These are phyloP conservation scores for Chrysanthemum makinoi DNA, from an alignment of 129 eudicot species.

Conservation along the genomic window DNA sequence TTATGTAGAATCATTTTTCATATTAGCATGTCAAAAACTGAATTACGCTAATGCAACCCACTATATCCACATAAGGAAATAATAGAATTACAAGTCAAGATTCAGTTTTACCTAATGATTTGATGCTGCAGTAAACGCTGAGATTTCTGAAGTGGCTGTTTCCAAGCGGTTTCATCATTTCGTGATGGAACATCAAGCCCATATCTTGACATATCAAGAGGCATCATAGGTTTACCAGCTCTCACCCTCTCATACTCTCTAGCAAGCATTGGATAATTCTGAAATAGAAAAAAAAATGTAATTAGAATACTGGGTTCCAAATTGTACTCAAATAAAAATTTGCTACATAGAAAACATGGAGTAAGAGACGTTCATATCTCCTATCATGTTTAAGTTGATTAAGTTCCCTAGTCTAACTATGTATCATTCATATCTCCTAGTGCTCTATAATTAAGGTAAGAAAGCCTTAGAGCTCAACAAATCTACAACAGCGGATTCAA, in stretches of 20 bases:
- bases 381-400: background rate
- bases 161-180: conserved; percentile 94
- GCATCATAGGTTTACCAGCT: conserved; percentile 85
- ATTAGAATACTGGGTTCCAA: no score
- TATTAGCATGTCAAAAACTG: background rate
- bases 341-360: no score
- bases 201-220: conserved; percentile 86
- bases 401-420: no score
- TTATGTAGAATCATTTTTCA: background rate
- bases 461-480: no score
- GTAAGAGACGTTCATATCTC: background rate
- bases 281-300: conserved; percentile 12
- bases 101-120: conserved; percentile 61
- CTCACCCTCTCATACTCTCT: conserved; percentile 92
- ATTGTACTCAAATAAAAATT: no score
- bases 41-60: background rate
- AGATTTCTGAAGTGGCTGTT: conserved; percentile 82
- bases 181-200: conserved; percentile 80
- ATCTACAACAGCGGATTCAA: no score
- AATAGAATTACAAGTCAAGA: conserved; percentile 6
- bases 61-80: background rate
- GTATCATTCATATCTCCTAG: no score
- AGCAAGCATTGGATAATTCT: conserved; percentile 96
- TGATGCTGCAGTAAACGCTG: conserved; percentile 95
- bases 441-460: no score